phyloP scores from a whole-genome alignment of 169 alveolate genomes.

The Theileria annulata region DNA sequence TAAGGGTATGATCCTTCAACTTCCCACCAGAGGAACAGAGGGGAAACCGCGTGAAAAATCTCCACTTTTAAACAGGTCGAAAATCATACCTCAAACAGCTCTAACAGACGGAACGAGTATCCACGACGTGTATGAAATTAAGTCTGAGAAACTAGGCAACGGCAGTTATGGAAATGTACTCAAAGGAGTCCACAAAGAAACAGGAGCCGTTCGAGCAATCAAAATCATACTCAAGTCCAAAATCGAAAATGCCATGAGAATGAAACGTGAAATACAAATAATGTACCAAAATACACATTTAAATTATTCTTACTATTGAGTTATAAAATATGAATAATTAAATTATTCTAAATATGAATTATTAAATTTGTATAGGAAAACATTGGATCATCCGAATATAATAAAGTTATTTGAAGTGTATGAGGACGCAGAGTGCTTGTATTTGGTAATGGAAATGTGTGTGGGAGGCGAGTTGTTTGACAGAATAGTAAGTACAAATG shows the following conservation, averaged over 20 bases:
- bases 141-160: constrained; percentile 81
- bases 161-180: constrained; percentile 89
- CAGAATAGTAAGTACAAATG: constrained; percentile 87
- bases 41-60: constrained; percentile 28
- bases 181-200: constrained; percentile 83
- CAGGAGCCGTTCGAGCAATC: constrained; percentile 85
- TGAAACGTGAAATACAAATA: constrained; percentile 85
- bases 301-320: background rate
- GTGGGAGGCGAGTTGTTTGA: constrained; percentile 96
- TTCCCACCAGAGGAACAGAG: constrained; percentile 34
- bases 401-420: constrained; percentile 88
- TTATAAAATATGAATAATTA: no score
- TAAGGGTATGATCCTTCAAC: constrained; percentile 53
- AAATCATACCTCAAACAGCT: constrained; percentile 69
- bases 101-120: constrained; percentile 72
- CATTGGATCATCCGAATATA: constrained; percentile 89
- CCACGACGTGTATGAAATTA: constrained; percentile 81
- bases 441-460: constrained; percentile 90
- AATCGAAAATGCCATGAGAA: constrained; percentile 84
- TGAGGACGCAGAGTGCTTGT: constrained; percentile 88
- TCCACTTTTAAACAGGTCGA: constrained; percentile 73
- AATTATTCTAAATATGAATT: no score
- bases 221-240: constrained; percentile 83
- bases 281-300: constrained; percentile 58
- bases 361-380: constrained; percentile 54